Conservation (phyloP, 108 stramenopile species). For the Nitzschia sp. region DNA sequence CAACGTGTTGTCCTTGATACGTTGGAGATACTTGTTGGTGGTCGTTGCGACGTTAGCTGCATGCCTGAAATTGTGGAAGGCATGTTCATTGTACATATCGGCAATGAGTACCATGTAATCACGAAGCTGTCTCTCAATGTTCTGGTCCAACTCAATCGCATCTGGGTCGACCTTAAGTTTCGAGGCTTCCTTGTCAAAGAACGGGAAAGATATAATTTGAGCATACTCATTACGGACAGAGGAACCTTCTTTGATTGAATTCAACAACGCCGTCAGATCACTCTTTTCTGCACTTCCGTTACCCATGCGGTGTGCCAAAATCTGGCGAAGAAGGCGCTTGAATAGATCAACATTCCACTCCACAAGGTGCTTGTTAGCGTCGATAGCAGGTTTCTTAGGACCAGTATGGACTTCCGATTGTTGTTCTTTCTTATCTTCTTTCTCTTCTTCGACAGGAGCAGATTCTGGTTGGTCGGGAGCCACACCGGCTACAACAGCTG, state of each 20-base stretch:
- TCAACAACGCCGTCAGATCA: not conserved
- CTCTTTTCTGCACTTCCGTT: not conserved
- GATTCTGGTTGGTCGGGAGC: not conserved
- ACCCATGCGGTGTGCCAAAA: conserved; percentile 17
- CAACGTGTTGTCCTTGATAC: conserved; percentile 20
- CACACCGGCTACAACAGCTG: not conserved
- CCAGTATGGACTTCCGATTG: not conserved
- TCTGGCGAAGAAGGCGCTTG: conserved; percentile 19
- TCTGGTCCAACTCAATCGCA: conserved; percentile 4
- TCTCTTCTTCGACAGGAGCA: not conserved
- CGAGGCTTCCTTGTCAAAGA: conserved; percentile 20
- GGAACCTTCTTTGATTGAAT: conserved; percentile 16
- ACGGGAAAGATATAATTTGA: conserved; percentile 15
- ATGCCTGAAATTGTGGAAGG: conserved; percentile 47
- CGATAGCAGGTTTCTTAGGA: not conserved
- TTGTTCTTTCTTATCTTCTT: not conserved
- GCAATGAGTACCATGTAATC: conserved; percentile 26
- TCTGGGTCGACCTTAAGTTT: conserved; percentile 27
- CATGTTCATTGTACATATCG: conserved; percentile 30
- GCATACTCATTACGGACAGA: conserved; percentile 16
- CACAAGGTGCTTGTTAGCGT: conserved; percentile 15
- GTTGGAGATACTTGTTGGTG: conserved; percentile 20
- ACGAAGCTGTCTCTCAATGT: conserved; percentile 18
- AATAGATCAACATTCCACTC: conserved; percentile 30
- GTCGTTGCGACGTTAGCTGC: conserved; percentile 23